Base-by-base conservation (phyloP, 2,329 filamentous ascomycete species). In the Alternaria consortialis region DNA sequence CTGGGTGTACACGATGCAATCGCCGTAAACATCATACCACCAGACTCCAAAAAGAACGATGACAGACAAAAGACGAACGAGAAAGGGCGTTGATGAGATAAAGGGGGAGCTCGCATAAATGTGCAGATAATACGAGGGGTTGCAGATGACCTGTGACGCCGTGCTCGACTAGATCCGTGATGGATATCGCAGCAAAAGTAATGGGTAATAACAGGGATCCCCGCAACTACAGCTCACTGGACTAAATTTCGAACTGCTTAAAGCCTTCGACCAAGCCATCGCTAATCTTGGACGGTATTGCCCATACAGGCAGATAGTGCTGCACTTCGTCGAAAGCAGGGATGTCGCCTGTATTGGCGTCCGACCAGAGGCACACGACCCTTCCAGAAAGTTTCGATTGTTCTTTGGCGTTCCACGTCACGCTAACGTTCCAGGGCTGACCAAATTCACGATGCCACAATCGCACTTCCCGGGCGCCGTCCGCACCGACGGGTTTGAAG, bases 391-490 rank as follows among this genome's bases (percentile, higher is more conserved):
- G 68, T 64, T 70, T 75, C 62, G 71, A 65, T 60, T 73, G 72
- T 57, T 66, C 66, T 57, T 69, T 67, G 63, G 68, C 64, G 60
- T 84, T 81, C 90, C 90, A 93, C 56, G 86, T 83, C 2, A 95
- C 84, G 69, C 91, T 87, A 17, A 97, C 89, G 15, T 85, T 85
- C 92, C 94, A 97, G 3, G 85, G 85, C 29, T 87, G 87, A 48
- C 88, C 85, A 90, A 92, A 97, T 36, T 89, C 87, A 34, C 95
- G 86, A 66, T 91, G 91, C 90, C 94, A 97, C 11, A 98, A 84
- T 60, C 90, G 86, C 54, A 97, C 84, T 62, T 90, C 87, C 42
- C 84, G 84, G 58, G 91, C 84, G 1, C 91, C 91, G 12, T 84
- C 83, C 7, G 87, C 82, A 1, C 88, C 86, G 6, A 88, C 85